Percentiles rank a stretch among this genome's conserved stretches.
Evolutionary conservation across 2,329 filamentous ascomycete species (phyloP).

Genomic region (Aspergillus nomiae): DNA sequence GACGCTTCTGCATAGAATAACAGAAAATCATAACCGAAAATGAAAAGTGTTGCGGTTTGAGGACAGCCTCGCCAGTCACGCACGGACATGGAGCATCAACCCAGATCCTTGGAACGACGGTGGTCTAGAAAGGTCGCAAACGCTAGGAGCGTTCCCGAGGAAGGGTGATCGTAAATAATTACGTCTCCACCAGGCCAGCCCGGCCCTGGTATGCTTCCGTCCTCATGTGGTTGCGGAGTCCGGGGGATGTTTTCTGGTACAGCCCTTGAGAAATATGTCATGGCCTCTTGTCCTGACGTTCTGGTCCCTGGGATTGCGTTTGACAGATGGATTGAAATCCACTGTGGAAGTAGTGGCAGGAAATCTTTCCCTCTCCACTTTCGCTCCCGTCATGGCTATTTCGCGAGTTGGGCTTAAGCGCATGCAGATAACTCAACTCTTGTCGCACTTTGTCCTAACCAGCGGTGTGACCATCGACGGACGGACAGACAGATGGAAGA

Average conservation of each 20-base stretch:
- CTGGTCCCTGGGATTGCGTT: neutral
- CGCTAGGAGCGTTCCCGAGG: slow-evolving; percentile 12
- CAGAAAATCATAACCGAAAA: slow-evolving; percentile 6
- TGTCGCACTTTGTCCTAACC: neutral
- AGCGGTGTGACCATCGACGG: slow-evolving; percentile 5
- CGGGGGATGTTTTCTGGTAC: neutral
- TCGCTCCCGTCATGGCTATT: neutral
- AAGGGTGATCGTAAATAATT: slow-evolving; percentile 4
- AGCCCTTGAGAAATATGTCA: neutral
- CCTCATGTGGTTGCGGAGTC: slow-evolving; percentile 8
- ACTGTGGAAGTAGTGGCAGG: neutral
- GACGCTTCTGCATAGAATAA: slow-evolving; percentile 1
- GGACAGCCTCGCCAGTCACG: slow-evolving; percentile 10
- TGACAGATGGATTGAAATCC: neutral
- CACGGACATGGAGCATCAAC: slow-evolving; percentile 12
- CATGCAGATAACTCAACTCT: neutral
- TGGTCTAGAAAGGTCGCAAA: slow-evolving; percentile 19
- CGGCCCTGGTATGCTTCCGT: slow-evolving; percentile 3
- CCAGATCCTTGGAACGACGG: slow-evolving; percentile 23
- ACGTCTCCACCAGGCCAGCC: slow-evolving; percentile 11
- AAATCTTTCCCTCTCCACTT: neutral
- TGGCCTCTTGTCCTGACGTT: neutral
- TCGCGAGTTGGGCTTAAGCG: neutral
- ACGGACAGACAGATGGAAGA: neutral
- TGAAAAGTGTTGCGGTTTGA: slow-evolving; percentile 5